Base-by-base conservation (phyloP, 768 basidiomycete genomes). In the Hortiboletus campestris region DNA sequence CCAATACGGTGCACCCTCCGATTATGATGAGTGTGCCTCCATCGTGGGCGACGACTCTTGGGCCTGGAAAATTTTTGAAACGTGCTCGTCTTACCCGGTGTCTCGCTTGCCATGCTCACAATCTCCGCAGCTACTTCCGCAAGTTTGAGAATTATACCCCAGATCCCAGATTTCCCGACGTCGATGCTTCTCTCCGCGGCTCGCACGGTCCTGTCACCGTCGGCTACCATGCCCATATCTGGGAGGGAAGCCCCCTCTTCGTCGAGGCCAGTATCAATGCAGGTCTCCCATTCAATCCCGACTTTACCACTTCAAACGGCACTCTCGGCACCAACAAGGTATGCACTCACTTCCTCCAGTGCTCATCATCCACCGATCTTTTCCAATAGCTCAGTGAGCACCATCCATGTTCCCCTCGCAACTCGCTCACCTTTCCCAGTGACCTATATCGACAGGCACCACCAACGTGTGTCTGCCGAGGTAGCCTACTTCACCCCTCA, bases 71-170 rank as follows among this genome's bases (percentile, higher is more conserved):
- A 76, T 80, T 35, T 76, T 89, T 58, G 72, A 75, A 54, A 65
- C 70, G 87, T 83, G 58, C 38, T 72, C 52, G 10, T 11, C 31
- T 9, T 14, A 19, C n/a, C 38, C 17, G 4, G 3, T 10, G 6
- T 13, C 35, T 5, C 8, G 16, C 22, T 40, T 49, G 12, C 53
- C 48, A 11, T 17, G 35, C 49, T 57, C 29, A 55, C 35, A n/a
- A 17, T 41, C 36, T 12, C 16, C 34, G 5, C 47, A 88, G 86
- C n/a, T 89, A 87, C 61, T 84, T 89, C 63, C 75, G 66, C 35
- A 89, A 86, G 66, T 87, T 89, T 42, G 87, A 90, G 66, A 76
- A 72, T 17, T 88, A 77, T 60, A 72, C 72, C 40, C 80, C 81
- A 4, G 75, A 84, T 56, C 69, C 78, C 1, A 64, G 74, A 9